Percentiles rank a stretch among this genome's conserved stretches.
These are phyloP conservation scores for Lachnellula subtilissima DNA, from an alignment of 2,329 filamentous ascomycete species.

Conservation along the genomic window DNA sequence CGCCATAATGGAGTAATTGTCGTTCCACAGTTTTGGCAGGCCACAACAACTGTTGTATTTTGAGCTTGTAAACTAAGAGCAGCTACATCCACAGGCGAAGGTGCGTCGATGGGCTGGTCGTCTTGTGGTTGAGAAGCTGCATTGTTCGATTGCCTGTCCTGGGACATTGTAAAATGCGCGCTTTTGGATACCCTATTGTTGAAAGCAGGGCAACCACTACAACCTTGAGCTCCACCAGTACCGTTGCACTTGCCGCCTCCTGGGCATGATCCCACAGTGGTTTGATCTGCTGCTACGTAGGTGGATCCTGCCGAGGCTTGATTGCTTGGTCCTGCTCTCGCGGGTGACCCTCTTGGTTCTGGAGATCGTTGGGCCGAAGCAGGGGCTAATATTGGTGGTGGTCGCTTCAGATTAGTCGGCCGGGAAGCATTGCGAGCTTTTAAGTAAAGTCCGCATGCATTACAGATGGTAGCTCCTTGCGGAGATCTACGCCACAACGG, in stretches of 20 bases:
- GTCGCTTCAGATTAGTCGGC: slow-evolving; percentile 84
- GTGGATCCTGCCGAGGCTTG: slow-evolving; percentile 49
- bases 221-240: slow-evolving; percentile 90
- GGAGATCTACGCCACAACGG: slow-evolving; percentile 93
- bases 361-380: slow-evolving; percentile 21
- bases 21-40: slow-evolving; percentile 94
- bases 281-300: slow-evolving; percentile 73
- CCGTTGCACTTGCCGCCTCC: slow-evolving; percentile 94
- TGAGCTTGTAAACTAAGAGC: slow-evolving; percentile 37
- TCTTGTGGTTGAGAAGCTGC: slow-evolving; percentile 21
- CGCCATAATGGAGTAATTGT: slow-evolving; percentile 96
- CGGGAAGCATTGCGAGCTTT: slow-evolving; percentile 90
- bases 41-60: slow-evolving; percentile 65
- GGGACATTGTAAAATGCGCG: slow-evolving; percentile 59
- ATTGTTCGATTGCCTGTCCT: slow-evolving; percentile 20
- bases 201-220: slow-evolving; percentile 92
- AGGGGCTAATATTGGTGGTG: slow-evolving; percentile 46
- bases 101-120: slow-evolving; percentile 28
- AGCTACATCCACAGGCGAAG: slow-evolving; percentile 45
- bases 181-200: slow-evolving; percentile 94
- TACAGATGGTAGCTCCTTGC: slow-evolving; percentile 91
- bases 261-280: slow-evolving; percentile 80
- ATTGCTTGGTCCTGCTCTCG: slow-evolving; percentile 31
- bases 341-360: slow-evolving; percentile 26
- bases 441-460: slow-evolving; percentile 90